Evolutionary conservation across 176 grass and related monocot genomes (phyloP), one percentile per base, ranked within the genome.

Genomic region (Cenchrus americanus): DNA sequence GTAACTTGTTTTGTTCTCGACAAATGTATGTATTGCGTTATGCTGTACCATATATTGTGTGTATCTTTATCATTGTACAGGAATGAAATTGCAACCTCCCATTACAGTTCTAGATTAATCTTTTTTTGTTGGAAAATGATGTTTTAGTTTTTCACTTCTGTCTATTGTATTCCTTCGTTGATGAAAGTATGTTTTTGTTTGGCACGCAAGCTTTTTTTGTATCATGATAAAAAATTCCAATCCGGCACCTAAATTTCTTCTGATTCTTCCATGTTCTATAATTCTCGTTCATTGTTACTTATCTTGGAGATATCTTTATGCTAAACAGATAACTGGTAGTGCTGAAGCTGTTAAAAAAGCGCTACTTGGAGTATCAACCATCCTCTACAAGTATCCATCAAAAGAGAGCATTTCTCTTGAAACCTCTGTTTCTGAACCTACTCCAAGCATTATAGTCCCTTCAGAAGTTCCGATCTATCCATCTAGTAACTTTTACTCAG

Each of bases 351-450:
- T 99, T 71, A 90, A 85, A 76, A 94, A 84, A 62, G 97, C 93
- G 3, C 85, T 99, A 66, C 87, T 90, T 79, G 86, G 88, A 43
- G 73, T 96, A 82, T 99, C 97, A 80, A 78, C 93, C 66, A 92
- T 99, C 58, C 91, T 99, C 75, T 99, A 90, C 86, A 99, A 96
- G 43, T 89, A 87, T 59, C 78, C 86, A 80, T 86, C 97, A 34
- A 99, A 92, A 78, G 97, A 99, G 87, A 91, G 71, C 17, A 96
- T 99, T 71, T 75, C 91, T 78, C 89, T 99, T 48, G 91, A 99
- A 79, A 88, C 89, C 89, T 89, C 93, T 74, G 73, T 94, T 85
- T 54, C 85, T 73, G 93, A 96, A 52, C 77, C 78, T 80, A 72
- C 80, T 81, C 81, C 93, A 71, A 90, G 75, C 75, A 94, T 96